These are phyloP conservation scores for Colletotrichum cereale DNA, from an alignment of 2,329 filamentous ascomycete species.

Conservation along the genomic window DNA sequence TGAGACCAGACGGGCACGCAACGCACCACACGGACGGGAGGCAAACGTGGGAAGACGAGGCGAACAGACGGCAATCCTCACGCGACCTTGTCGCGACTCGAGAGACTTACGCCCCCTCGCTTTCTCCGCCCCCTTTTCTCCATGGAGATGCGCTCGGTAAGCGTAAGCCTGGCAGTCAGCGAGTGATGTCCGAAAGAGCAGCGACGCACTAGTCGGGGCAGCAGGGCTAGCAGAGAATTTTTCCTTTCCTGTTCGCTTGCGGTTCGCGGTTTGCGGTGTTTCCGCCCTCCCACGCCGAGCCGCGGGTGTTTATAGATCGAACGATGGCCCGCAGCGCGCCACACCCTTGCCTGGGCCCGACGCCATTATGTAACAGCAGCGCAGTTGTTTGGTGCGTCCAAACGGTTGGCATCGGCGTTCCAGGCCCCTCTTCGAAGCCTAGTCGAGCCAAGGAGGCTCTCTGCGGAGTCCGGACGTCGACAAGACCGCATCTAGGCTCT, in stretches of 20 bases:
- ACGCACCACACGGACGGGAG: background rate
- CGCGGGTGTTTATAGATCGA: background rate
- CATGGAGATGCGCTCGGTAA: conserved; percentile 15
- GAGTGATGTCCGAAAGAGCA: background rate
- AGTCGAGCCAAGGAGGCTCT: conserved; percentile 9
- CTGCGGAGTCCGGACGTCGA: background rate
- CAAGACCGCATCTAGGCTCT: background rate
- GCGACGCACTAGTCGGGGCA: background rate
- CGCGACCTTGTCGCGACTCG: background rate
- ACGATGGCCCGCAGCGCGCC: background rate
- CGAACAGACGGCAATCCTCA: background rate
- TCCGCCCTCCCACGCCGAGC: background rate
- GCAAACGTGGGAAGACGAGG: too few species aligned
- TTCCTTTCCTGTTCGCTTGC: background rate
- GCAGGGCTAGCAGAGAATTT: background rate
- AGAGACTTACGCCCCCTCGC: background rate
- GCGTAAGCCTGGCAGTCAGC: background rate
- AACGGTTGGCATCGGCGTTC: background rate
- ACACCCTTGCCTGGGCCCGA: background rate
- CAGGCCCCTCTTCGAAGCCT: background rate
- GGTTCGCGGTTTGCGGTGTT: background rate
- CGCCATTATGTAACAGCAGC: conserved; percentile 29
- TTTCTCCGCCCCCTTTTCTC: conserved; percentile 18
- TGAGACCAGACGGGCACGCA: background rate
- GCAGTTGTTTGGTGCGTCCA: background rate